These are phyloP conservation scores for Gymnopilus junonius DNA, from an alignment of 768 basidiomycete species.

Conservation along the genomic window DNA sequence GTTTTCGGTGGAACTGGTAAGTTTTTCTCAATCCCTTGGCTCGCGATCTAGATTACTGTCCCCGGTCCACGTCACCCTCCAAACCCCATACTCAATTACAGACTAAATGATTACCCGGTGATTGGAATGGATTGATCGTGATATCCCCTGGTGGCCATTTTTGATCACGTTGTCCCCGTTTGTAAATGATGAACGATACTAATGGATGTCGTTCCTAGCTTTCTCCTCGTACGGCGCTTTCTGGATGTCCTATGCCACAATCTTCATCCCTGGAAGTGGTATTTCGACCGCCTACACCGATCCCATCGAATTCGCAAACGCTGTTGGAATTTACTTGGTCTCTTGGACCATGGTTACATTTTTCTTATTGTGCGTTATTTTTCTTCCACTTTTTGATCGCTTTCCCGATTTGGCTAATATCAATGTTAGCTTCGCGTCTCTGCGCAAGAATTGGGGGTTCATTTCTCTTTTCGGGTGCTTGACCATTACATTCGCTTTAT, in stretches of 20 bases:
- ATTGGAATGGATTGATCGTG: background rate
- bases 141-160: background rate
- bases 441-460: constrained; percentile 45
- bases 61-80: background rate
- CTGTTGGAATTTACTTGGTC: constrained; percentile 75
- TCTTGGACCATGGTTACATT: constrained; percentile 78
- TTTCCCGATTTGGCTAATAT: background rate
- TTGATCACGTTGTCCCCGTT: constrained; percentile 11
- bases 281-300: constrained; percentile 55
- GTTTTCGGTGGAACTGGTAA: constrained; percentile 73
- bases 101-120: constrained; percentile 1
- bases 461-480: constrained; percentile 42
- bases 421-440: constrained; percentile 35
- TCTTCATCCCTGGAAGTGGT: constrained; percentile 74
- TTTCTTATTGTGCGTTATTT: constrained; percentile 58
- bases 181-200: background rate
- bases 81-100: background rate
- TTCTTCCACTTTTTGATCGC: background rate
- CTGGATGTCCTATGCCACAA: constrained; percentile 83
- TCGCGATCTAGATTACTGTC: background rate
- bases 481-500: constrained; percentile 43
- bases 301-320: constrained; percentile 46
- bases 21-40: constrained; percentile 30
- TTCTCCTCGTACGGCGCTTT: constrained; percentile 87
- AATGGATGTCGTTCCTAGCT: constrained; percentile 42